phyloP scores from a whole-genome alignment of 768 basidiomycete species.

The Boletellus ananiceps region DNA sequence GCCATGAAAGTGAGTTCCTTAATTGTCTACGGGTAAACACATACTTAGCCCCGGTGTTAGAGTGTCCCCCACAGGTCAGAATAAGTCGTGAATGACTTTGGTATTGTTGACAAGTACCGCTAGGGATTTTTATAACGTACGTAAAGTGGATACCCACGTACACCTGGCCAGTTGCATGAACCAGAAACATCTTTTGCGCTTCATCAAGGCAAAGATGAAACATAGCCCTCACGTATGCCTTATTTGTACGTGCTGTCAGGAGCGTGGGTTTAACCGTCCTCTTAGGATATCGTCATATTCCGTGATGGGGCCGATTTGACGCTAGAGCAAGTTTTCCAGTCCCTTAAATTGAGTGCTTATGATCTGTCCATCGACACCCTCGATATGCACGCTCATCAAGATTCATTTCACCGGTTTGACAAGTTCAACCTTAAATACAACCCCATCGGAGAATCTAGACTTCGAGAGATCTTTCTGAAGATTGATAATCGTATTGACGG shows the following conservation, averaged over 20 bases:
- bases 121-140: conserved; percentile 96
- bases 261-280: not conserved
- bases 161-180: conserved; percentile 99
- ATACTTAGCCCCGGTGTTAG: conserved; percentile 14
- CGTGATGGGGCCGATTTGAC: conserved; percentile 89
- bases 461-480: conserved; percentile 97
- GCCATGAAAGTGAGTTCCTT: conserved; percentile 85
- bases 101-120: conserved; percentile 4
- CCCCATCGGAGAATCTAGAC: conserved; percentile 89
- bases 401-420: conserved; percentile 97
- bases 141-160: conserved; percentile 98
- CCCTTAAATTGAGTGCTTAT: conserved; percentile 91
- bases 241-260: not conserved
- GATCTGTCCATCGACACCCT: conserved; percentile 98
- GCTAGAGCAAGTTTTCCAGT: conserved; percentile 91
- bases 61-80: conserved; percentile 32
- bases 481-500: conserved; percentile 95
- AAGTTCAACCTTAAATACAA: conserved; percentile 98
- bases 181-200: conserved; percentile 95
- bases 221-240: conserved; percentile 64
- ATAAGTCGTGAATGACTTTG: not conserved
- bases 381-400: conserved; percentile 98
- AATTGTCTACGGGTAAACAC: not conserved
- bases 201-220: conserved; percentile 99
- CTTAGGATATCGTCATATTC: conserved; percentile 90